These are phyloP conservation scores for Peronospora belbahrii DNA, from an alignment of 352 stramenopile genomes.

Conservation along the genomic window DNA sequence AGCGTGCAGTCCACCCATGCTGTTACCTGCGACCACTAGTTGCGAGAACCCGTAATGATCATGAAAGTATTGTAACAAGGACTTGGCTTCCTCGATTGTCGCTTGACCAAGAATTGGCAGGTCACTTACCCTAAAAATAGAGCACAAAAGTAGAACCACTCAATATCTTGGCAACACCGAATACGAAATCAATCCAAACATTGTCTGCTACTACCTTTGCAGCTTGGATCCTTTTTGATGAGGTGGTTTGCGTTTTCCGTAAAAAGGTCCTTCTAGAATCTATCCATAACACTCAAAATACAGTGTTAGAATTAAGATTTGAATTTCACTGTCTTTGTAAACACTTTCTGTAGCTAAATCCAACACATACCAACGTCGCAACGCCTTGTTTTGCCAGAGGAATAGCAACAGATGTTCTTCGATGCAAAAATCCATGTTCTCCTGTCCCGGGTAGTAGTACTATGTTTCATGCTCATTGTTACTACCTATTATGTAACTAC, in stretches of 20 bases:
- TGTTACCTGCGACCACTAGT: conserved; percentile 61
- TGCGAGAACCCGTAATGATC: conserved; percentile 41
- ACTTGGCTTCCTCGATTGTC: conserved; percentile 81
- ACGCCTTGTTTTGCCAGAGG: conserved; percentile 55
- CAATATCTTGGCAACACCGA: background rate
- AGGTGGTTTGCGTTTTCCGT: conserved; percentile 52
- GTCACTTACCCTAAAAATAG: conserved; percentile 45
- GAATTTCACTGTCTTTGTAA: too few relatives aligned
- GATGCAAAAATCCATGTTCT: conserved; percentile 73
- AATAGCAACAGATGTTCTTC: conserved; percentile 50
- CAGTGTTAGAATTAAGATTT: too few relatives aligned
- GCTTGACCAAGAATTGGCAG: conserved; percentile 65
- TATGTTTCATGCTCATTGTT: conserved; percentile 14
- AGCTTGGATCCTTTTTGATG: conserved; percentile 74
- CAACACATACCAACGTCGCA: conserved; percentile 45
- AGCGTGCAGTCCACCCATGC: conserved; percentile 71
- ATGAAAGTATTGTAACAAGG: conserved; percentile 56
- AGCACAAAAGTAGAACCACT: background rate
- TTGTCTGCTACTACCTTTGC: conserved; percentile 28
- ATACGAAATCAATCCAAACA: background rate
- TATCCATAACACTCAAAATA: background rate
- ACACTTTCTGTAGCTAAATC: background rate
- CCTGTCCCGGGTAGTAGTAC: conserved; percentile 66
- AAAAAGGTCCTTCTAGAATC: conserved; percentile 63
- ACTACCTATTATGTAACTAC: conserved; percentile 1